Evolutionary conservation across 192 early-diverging fungal genomes (phyloP).

Genomic region (Allomyces javanicus): DNA sequence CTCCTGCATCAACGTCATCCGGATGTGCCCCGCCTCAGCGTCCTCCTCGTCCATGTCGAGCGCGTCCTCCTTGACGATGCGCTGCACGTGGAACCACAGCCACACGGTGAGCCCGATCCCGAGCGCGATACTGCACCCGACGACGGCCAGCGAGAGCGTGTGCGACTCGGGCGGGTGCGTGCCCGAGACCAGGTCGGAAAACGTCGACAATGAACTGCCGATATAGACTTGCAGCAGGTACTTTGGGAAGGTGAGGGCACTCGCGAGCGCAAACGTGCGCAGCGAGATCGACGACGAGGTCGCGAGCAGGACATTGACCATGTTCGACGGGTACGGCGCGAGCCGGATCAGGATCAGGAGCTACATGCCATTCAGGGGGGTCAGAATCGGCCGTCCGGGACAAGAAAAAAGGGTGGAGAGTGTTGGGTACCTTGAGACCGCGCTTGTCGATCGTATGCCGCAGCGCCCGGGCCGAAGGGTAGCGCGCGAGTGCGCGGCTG

Average conservation of each 20-base stretch:
- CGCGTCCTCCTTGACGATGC: background rate
- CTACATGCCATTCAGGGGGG: background rate
- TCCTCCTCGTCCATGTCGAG: background rate
- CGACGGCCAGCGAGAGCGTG: background rate
- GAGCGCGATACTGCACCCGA: background rate
- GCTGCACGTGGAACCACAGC: background rate
- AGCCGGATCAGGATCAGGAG: constrained; percentile 2
- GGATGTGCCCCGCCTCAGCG: background rate
- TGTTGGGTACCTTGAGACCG: background rate
- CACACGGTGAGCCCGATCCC: constrained; percentile 1
- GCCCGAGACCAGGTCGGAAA: background rate
- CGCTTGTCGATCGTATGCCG: background rate
- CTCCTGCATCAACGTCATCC: too few relatives aligned
- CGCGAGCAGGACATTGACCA: background rate
- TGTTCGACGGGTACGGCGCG: background rate
- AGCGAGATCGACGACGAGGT: background rate
- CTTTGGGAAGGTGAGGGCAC: background rate
- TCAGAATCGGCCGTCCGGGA: background rate
- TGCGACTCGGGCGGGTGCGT: background rate
- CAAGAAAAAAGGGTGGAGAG: background rate
- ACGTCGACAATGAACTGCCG: background rate
- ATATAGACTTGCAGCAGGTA: background rate
- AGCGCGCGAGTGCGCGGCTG: background rate
- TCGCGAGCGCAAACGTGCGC: background rate
- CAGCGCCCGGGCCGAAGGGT: background rate